A percentile compares a stretch with the other conserved stretches of the same genome.
phyloP scores from a whole-genome alignment of 2,329 filamentous ascomycete species.

The Fusarium praegraminearum region DNA sequence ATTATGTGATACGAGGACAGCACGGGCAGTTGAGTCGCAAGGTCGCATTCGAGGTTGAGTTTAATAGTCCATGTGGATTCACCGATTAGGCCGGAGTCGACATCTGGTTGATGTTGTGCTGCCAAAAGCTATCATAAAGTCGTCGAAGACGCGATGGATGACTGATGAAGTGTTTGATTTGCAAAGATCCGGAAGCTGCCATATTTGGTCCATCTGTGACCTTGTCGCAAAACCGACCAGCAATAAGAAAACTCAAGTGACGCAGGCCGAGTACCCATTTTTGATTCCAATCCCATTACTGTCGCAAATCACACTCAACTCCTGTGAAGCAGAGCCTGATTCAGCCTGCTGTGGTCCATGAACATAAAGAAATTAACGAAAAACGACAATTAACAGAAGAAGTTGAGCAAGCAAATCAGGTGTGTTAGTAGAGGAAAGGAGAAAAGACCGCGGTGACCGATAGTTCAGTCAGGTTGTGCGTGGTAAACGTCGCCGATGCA shows the following conservation, averaged over 20 bases:
- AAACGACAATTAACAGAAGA: slow-evolving; percentile 45
- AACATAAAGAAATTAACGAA: slow-evolving; percentile 46
- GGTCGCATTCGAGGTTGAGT: slow-evolving; percentile 51
- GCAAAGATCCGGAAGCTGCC: slow-evolving; percentile 56
- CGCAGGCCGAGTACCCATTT: slow-evolving; percentile 53
- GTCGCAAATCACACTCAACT: slow-evolving; percentile 55
- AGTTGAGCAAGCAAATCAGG: slow-evolving; percentile 46
- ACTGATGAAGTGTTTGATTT: slow-evolving; percentile 57
- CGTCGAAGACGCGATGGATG: slow-evolving; percentile 54
- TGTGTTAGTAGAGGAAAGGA: slow-evolving; percentile 47
- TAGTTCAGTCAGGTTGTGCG: slow-evolving; percentile 33
- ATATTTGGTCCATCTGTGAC: slow-evolving; percentile 54
- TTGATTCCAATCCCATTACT: slow-evolving; percentile 53
- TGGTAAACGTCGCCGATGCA: slow-evolving; percentile 24
- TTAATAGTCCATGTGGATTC: slow-evolving; percentile 52
- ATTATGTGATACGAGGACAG: slow-evolving; percentile 45
- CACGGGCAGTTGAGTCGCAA: slow-evolving; percentile 50
- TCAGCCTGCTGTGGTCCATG: slow-evolving; percentile 49
- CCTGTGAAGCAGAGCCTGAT: slow-evolving; percentile 52
- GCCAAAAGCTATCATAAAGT: slow-evolving; percentile 54
- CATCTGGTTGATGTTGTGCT: slow-evolving; percentile 52
- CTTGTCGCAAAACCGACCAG: slow-evolving; percentile 55
- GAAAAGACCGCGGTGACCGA: slow-evolving; percentile 38
- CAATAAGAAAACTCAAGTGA: slow-evolving; percentile 53
- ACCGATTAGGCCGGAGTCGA: slow-evolving; percentile 52